These are phyloP conservation scores for Colletotrichum truncatum DNA, from an alignment of 2,329 filamentous ascomycete species.

Conservation along the genomic window DNA sequence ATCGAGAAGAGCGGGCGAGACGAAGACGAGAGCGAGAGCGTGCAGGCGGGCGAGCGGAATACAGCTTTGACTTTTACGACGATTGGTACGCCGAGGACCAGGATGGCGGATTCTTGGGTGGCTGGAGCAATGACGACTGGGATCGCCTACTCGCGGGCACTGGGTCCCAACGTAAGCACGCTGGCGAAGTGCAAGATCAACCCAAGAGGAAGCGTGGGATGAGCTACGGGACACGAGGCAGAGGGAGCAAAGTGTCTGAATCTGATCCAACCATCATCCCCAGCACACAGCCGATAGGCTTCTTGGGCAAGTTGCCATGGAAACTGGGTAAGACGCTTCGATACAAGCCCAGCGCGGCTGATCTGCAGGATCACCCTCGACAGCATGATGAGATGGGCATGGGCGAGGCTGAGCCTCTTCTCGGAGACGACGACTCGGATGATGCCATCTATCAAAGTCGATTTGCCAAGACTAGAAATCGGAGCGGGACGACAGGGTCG, in stretches of 20 bases:
- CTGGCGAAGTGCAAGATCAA: conserved; percentile 62
- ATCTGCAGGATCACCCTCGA: conserved; percentile 87
- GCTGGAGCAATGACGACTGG: conserved; percentile 86
- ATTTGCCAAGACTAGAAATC: conserved; percentile 59
- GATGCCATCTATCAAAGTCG: conserved; percentile 39
- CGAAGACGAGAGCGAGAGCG: conserved; percentile 72
- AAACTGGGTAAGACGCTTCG: conserved; percentile 82
- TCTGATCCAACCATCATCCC: conserved; percentile 92
- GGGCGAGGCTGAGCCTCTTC: conserved; percentile 75
- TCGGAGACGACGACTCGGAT: conserved; percentile 50
- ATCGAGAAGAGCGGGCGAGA: conserved; percentile 77
- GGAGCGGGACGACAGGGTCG: conserved; percentile 83
- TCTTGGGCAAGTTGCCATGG: conserved; percentile 85
- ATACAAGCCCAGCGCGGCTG: conserved; percentile 91
- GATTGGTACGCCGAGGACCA: conserved; percentile 82
- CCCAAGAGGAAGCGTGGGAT: conserved; percentile 81
- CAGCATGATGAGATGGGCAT: conserved; percentile 48
- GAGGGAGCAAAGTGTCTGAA: conserved; percentile 51
- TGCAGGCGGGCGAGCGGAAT: conserved; percentile 73
- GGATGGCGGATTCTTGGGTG: conserved; percentile 64
- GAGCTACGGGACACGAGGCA: conserved; percentile 83
- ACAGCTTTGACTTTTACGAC: conserved; percentile 96
- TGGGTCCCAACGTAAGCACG: conserved; percentile 53
- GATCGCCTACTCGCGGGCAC: conserved; percentile 82
- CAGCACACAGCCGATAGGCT: conserved; percentile 85